Percentiles rank a stretch among this genome's conserved stretches.
phyloP scores from a whole-genome alignment of 768 basidiomycete genomes.

The Auriscalpium orientale region DNA sequence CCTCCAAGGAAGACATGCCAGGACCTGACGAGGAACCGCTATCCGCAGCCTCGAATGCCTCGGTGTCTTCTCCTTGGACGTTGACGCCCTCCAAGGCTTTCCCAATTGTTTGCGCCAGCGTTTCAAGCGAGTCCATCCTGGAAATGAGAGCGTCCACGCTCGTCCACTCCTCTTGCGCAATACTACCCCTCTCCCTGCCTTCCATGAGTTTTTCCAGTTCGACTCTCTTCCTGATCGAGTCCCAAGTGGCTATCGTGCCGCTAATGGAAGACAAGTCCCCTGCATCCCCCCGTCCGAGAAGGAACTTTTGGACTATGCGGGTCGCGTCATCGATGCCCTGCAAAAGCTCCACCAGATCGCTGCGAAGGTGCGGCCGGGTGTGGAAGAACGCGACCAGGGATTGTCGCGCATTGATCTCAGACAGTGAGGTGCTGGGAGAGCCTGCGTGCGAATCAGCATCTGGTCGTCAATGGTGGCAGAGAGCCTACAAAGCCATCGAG shows the following conservation, averaged over 20 bases:
- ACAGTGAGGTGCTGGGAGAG: slow-evolving; percentile 72
- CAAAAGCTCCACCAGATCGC: slow-evolving; percentile 52
- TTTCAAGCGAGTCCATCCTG: slow-evolving; percentile 41
- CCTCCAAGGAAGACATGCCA: slow-evolving; percentile 1
- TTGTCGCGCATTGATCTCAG: slow-evolving; percentile 68
- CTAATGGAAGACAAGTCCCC: slow-evolving; percentile 61
- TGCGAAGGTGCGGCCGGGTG: slow-evolving; percentile 50
- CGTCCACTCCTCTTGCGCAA: slow-evolving; percentile 41
- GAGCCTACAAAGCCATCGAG: slow-evolving; percentile 67
- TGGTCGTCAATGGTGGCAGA: background rate
- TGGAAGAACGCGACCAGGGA: slow-evolving; percentile 70
- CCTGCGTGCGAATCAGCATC: slow-evolving; percentile 32
- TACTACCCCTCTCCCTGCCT: slow-evolving; percentile 17
- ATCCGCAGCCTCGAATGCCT: slow-evolving; percentile 14
- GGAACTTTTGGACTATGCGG: slow-evolving; percentile 72
- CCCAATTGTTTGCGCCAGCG: slow-evolving; percentile 51
- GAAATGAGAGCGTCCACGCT: slow-evolving; percentile 46
- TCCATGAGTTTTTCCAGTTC: slow-evolving; percentile 53
- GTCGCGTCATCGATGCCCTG: slow-evolving; percentile 58
- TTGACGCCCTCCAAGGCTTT: slow-evolving; percentile 26
- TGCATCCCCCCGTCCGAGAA: slow-evolving; percentile 58
- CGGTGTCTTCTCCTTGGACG: background rate
- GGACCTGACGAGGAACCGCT: slow-evolving; percentile 9
- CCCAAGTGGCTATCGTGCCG: slow-evolving; percentile 55
- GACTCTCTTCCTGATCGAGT: slow-evolving; percentile 41